Base-by-base conservation (phyloP, 2,329 filamentous ascomycete species). In the Samsoniella hepiali region DNA sequence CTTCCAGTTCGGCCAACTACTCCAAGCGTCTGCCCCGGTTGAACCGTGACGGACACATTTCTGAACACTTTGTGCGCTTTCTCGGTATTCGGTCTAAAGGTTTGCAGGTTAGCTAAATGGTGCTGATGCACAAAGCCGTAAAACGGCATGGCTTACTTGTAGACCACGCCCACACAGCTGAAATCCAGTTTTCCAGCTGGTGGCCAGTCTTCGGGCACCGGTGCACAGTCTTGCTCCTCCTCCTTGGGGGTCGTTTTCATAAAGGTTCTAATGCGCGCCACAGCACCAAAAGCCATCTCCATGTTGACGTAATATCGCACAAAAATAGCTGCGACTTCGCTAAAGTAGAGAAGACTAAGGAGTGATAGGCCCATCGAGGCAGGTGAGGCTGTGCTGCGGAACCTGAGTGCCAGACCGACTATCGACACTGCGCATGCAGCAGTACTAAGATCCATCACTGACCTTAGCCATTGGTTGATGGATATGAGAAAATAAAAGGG, bases 401-500 rank as follows among this genome's bases (percentile, higher is more conserved):
- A 62, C 15, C 63, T 13, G 2, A 81, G 75, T 0, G 79, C 77
- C 3, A 82, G 69, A 10, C 76, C 71, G 17, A 83, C 77, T 4
- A 83, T 66, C 7, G 80, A 66, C 2, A 78, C 73, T 0, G 79
- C 79, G 32, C 82, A 72, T 2, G 69, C 76, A 0, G 78, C 76
- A 1, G 81, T 77, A 3, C 81, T 71, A 10, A 82, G 68, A 64
- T 82, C 79, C 5, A 84, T 67, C 1, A 82, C 79, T 1, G 84
- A 69, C 0, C 72, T 77, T 0, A 84, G 71, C 84, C 84, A 87
- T 47, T 81, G 75, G 68, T 87, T 84, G 15, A 84, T 77, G 36
- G 78, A 79, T 60, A 76, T 55, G n/a, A 86, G 72, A 1, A 84
- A 75, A 67, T 87, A 86, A 58, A 80, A 81, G 0, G 84, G 82